These are phyloP conservation scores for Talaromyces albobiverticillius DNA, from an alignment of 2,329 filamentous ascomycete species.

Conservation along the genomic window DNA sequence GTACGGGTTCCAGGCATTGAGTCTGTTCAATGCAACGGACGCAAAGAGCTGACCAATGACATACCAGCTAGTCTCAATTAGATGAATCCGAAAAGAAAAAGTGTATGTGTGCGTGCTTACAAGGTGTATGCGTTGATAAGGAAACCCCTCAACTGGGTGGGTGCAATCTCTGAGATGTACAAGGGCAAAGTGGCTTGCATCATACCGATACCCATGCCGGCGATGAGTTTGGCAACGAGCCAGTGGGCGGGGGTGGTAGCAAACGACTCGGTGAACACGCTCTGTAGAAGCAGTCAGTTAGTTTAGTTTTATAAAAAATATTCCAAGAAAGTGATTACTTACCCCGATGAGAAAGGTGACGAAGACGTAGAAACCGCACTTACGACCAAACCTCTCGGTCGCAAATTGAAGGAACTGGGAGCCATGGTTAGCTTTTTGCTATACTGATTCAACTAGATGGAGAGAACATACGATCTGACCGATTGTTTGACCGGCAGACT, in stretches of 20 bases:
- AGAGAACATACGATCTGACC: background rate
- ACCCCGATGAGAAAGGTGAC: background rate
- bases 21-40: conserved; percentile 38
- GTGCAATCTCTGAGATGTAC: background rate
- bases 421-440: background rate
- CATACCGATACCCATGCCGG: background rate
- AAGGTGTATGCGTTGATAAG: conserved; percentile 41
- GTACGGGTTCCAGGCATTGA: conserved; percentile 29
- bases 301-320: background rate
- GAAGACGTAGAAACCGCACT: background rate
- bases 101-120: conserved; percentile 17
- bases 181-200: background rate
- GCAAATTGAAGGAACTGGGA: background rate
- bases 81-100: too few relatives aligned
- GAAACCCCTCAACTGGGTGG: background rate
- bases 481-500: background rate
- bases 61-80: conserved; percentile 35
- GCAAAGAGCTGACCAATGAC: conserved; percentile 44
- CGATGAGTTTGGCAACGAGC: background rate
- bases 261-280: background rate
- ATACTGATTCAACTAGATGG: background rate
- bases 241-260: background rate
- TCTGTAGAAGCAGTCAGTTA: background rate
- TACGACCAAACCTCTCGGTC: background rate
- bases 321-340: background rate